These are phyloP conservation scores for Mycosphaerella sp. DNA, from an alignment of 2,329 filamentous ascomycete species.

Conservation along the genomic window DNA sequence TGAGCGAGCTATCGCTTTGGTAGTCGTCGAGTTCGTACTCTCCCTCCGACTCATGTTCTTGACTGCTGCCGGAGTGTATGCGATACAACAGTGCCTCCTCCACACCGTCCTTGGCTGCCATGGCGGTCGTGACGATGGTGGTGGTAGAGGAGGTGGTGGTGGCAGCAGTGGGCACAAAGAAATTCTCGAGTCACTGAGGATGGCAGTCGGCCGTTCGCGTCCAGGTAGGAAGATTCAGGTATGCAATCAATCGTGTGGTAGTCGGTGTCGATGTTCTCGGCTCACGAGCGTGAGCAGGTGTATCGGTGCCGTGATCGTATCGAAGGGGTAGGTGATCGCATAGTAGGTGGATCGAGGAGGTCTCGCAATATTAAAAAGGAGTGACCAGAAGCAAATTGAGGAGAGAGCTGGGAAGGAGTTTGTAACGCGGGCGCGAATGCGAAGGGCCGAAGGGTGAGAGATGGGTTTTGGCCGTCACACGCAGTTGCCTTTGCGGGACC, in stretches of 20 bases:
- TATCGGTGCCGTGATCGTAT: not conserved
- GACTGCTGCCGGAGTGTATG: constrained; percentile 8
- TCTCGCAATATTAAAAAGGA: not conserved
- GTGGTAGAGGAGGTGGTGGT: not conserved
- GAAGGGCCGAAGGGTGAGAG: no score
- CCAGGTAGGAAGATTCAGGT: not conserved
- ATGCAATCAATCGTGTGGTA: not conserved
- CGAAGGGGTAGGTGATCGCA: not conserved
- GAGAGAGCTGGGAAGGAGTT: not conserved
- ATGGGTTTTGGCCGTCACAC: no score
- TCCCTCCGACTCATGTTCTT: constrained; percentile 10
- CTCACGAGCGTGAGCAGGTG: not conserved
- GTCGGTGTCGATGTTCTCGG: not conserved
- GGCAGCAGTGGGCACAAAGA: not conserved
- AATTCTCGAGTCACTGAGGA: not conserved
- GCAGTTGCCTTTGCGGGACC: no score
- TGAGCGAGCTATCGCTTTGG: constrained; percentile 9
- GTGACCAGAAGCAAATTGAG: not conserved
- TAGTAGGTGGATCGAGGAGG: not conserved
- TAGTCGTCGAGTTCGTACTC: constrained; percentile 16
- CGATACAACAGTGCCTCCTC: constrained; percentile 15
- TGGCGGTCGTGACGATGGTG: not conserved
- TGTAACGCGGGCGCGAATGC: no score
- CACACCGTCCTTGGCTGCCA: constrained; percentile 12
- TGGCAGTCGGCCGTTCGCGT: not conserved